These are phyloP conservation scores for Guillardia theta DNA, from an alignment of 78 protist species.

Conservation along the genomic window DNA sequence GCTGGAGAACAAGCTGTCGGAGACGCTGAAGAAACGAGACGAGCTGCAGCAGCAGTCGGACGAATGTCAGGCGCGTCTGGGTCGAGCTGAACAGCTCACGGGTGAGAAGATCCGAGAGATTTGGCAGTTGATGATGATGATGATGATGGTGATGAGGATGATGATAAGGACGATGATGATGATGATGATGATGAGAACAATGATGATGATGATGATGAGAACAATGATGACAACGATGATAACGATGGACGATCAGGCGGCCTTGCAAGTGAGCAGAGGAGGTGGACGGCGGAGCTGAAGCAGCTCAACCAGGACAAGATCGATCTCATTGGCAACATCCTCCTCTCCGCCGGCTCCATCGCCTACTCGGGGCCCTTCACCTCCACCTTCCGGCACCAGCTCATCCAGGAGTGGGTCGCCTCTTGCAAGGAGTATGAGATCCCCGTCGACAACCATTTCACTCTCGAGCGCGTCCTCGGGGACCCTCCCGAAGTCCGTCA, in stretches of 20 bases:
- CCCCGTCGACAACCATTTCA: conserved; percentile 29
- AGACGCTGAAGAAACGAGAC: not conserved
- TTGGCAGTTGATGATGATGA: too few relatives aligned
- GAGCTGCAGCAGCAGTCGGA: conserved; percentile 57
- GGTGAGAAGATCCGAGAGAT: too few relatives aligned
- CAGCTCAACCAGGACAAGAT: not conserved
- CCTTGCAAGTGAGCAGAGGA: not conserved
- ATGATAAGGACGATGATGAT: too few relatives aligned
- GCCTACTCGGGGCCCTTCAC: conserved; percentile 64
- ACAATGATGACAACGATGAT: too few relatives aligned
- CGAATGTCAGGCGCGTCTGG: not conserved
- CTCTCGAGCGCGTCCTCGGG: conserved; percentile 44
- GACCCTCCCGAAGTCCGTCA: conserved; percentile 66
- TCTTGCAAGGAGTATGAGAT: not conserved
- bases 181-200: too few relatives aligned
- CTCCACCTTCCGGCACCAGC: conserved; percentile 14
- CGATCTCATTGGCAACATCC: conserved; percentile 42
- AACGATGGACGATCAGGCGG: too few relatives aligned
- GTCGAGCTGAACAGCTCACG: conserved; percentile 50
- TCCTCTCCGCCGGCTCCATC: conserved; percentile 45
- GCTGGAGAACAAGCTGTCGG: conserved; percentile 28
- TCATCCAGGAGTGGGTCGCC: conserved; percentile 54
- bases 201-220: too few relatives aligned
- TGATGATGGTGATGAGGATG: too few relatives aligned
- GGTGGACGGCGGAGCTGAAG: not conserved